Evolutionary conservation across 345 rosid genomes (phyloP).

Genomic region (Eucalyptus camaldulensis): DNA sequence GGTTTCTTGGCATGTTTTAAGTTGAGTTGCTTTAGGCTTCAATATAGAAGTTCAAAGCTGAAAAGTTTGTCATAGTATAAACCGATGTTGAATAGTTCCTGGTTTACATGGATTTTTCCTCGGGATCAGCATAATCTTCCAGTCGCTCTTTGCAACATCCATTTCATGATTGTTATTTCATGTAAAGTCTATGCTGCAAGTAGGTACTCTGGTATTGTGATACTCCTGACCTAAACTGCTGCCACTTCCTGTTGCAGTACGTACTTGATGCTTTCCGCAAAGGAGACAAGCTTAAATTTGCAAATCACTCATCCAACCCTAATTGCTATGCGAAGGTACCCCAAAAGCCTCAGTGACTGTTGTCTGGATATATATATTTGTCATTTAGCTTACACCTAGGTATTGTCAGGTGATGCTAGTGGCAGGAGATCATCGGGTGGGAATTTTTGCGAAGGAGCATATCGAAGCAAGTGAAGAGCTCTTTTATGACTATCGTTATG

Average conservation of each 20-base stretch:
- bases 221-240: background rate
- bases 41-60: background rate
- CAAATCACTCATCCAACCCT: constrained; percentile 90
- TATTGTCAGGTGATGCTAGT: constrained; percentile 82
- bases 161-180: background rate
- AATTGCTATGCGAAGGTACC: constrained; percentile 95
- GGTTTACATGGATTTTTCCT: background rate
- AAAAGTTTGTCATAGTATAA: background rate
- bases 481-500: constrained; percentile 90
- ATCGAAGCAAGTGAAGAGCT: constrained; percentile 95
- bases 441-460: constrained; percentile 87
- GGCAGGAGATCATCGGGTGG: constrained; percentile 97
- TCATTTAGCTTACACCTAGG: background rate
- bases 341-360: background rate
- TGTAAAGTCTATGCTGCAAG: background rate
- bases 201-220: background rate
- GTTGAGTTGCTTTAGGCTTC: background rate
- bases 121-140: background rate
- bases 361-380: background rate
- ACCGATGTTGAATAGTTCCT: background rate
- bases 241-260: constrained; percentile 31
- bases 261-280: constrained; percentile 96
- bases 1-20: background rate
- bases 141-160: background rate
- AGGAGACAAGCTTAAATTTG: constrained; percentile 97